A percentile compares a stretch with the other conserved stretches of the same genome.
Conservation (phyloP, 2,329 filamentous ascomycete species). For the Metarhizium sp. region DNA sequence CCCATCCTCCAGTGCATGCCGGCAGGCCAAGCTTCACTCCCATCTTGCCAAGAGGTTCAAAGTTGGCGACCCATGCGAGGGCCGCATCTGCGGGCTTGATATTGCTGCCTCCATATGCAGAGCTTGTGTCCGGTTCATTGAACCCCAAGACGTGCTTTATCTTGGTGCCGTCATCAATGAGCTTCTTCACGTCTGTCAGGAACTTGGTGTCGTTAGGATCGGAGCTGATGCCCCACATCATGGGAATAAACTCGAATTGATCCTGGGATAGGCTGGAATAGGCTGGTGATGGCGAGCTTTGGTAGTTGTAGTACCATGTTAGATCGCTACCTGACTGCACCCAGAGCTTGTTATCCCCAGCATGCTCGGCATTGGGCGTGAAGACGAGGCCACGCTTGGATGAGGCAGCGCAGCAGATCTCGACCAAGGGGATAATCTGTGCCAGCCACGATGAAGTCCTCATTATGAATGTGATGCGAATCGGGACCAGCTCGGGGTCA, state of each 20-base stretch:
- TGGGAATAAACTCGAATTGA: slow-evolving; percentile 66
- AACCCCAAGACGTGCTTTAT: slow-evolving; percentile 64
- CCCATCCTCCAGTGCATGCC: slow-evolving; percentile 52
- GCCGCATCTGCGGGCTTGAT: slow-evolving; percentile 54
- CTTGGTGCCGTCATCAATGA: slow-evolving; percentile 43
- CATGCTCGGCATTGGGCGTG: slow-evolving; percentile 44
- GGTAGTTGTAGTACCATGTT: slow-evolving; percentile 84
- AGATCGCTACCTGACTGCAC: slow-evolving; percentile 44
- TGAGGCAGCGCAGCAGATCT: slow-evolving; percentile 18
- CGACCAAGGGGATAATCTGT: slow-evolving; percentile 11
- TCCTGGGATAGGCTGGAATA: slow-evolving; percentile 40
- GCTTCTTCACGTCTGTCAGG: slow-evolving; percentile 43
- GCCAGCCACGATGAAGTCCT: neutral
- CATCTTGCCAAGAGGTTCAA: slow-evolving; percentile 56
- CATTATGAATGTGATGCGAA: slow-evolving; percentile 1
- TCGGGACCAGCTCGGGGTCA: neutral
- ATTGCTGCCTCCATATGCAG: slow-evolving; percentile 49
- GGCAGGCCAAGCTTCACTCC: slow-evolving; percentile 63
- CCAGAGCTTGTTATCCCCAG: slow-evolving; percentile 60
- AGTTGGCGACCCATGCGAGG: slow-evolving; percentile 58
- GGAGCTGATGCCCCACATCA: slow-evolving; percentile 60
- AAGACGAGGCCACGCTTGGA: slow-evolving; percentile 66
- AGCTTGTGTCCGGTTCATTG: slow-evolving; percentile 65
- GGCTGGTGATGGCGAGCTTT: slow-evolving; percentile 41
- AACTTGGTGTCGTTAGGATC: slow-evolving; percentile 48